Conservation (phyloP, 805 yeast genomes). For the Debaryomyces hansenii region DNA sequence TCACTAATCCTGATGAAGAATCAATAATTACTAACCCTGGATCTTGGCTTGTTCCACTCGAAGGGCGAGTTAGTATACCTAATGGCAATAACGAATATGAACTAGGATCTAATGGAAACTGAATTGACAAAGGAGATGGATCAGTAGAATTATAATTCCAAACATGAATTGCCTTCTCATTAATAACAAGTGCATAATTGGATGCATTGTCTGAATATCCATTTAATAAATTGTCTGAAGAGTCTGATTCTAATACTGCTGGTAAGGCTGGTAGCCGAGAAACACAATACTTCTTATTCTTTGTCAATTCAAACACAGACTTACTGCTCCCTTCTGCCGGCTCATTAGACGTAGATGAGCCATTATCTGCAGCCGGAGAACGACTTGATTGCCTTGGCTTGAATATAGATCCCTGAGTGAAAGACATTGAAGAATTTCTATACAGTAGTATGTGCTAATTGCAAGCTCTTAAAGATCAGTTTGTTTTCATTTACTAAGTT, state of each 20-base stretch:
- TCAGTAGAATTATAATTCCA: conserved; percentile 72
- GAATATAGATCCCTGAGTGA: conserved; percentile 11
- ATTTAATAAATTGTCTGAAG: conserved; percentile 16
- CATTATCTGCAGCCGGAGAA: background rate
- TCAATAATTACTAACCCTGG: conserved; percentile 76
- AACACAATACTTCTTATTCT: conserved; percentile 58
- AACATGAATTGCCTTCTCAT: conserved; percentile 53
- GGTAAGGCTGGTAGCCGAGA: conserved; percentile 60
- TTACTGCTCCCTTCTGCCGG: background rate
- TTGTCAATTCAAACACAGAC: conserved; percentile 47
- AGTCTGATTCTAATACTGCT: conserved; percentile 22
- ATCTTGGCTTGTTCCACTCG: conserved; percentile 46
- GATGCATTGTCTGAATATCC: conserved; percentile 51
- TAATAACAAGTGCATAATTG: conserved; percentile 49
- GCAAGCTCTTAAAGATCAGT: background rate
- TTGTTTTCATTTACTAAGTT: background rate
- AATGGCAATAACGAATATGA: conserved; percentile 39
- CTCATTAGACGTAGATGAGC: background rate
- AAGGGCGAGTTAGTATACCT: conserved; percentile 59
- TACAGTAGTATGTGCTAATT: background rate
- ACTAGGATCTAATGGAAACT: conserved; percentile 43
- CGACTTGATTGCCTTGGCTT: conserved; percentile 12
- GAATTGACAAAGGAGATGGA: conserved; percentile 54
- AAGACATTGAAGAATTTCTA: conserved; percentile 7
- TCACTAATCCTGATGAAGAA: conserved; percentile 55